Evolutionary conservation across 495 filamentous ascomycete species (phyloP).

Genomic region (Aspergillus indologenus): DNA sequence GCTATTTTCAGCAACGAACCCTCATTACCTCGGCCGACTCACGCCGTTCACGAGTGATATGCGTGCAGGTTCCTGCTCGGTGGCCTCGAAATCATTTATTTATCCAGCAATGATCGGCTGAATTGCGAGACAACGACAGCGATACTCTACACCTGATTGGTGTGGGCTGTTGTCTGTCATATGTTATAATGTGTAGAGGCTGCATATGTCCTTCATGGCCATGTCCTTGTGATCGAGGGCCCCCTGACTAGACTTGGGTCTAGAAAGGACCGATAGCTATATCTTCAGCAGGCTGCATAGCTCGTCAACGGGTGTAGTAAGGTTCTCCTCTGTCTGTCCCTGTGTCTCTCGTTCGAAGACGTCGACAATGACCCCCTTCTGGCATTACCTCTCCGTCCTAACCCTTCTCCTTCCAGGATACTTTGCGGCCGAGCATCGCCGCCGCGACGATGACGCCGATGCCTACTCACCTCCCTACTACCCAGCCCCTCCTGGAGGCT

Average conservation of each 20-base stretch:
- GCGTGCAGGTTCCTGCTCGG: neutral
- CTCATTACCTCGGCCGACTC: neutral
- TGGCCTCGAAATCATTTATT: neutral
- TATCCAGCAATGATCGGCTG: neutral
- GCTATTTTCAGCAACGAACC: neutral
- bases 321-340: neutral
- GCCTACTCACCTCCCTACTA: conserved; percentile 64
- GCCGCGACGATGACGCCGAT: conserved; percentile 13
- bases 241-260: neutral
- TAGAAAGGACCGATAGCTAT: neutral
- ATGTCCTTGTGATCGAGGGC: neutral
- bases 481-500: conserved; percentile 79
- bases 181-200: neutral
- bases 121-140: neutral
- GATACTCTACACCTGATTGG: neutral
- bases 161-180: neutral
- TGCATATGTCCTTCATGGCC: neutral
- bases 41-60: neutral
- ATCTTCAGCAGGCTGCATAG: neutral
- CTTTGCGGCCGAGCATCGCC: neutral
- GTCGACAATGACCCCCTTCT: neutral
- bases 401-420: neutral
- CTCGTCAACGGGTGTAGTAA: neutral
- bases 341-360: neutral
- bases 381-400: neutral